phyloP scores from a whole-genome alignment of 805 yeast species.

The Suhomyces kilbournensis region DNA sequence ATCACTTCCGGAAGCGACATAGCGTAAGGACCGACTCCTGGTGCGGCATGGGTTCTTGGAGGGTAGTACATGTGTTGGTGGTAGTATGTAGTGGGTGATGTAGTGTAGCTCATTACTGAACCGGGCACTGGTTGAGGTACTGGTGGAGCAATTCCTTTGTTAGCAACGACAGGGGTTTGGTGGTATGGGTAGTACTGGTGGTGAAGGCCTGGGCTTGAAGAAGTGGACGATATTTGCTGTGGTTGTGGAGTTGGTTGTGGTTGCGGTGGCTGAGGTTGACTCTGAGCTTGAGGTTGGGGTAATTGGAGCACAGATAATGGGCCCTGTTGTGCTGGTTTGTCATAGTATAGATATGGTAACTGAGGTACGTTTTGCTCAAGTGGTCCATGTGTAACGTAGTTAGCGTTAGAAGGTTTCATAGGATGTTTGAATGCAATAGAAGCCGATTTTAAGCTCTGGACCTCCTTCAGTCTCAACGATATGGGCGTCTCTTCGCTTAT shows the following conservation, averaged over 20 bases:
- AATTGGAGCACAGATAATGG: not conserved
- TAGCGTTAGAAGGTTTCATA: conserved; percentile 5
- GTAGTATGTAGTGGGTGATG: conserved; percentile 9
- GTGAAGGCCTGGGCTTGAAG: conserved; percentile 9
- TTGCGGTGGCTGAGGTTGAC: conserved; percentile 5
- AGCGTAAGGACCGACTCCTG: conserved; percentile 4
- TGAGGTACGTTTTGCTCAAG: conserved; percentile 2
- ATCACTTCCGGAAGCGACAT: conserved; percentile 28
- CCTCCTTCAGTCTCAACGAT: conserved; percentile 5
- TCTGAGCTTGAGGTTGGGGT: conserved; percentile 6
- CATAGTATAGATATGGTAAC: conserved; percentile 5
- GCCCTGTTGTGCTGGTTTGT: not conserved
- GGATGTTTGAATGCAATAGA: conserved; percentile 4
- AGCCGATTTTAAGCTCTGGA: conserved; percentile 5
- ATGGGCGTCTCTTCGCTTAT: conserved; percentile 6
- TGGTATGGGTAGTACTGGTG: conserved; percentile 12
- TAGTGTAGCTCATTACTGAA: conserved; percentile 3
- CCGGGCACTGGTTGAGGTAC: conserved; percentile 1
- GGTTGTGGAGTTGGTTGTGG: conserved; percentile 1
- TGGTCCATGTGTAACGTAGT: conserved; percentile 8
- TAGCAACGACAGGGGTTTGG: not conserved
- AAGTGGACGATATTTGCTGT: conserved; percentile 2
- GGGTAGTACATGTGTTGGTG: conserved; percentile 11
- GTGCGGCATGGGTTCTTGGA: conserved; percentile 1
- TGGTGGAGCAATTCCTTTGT: conserved; percentile 2